Evolutionary conservation across 1,284 basidiomycete species (phyloP), one percentile per base, ranked within the genome.

Genomic region (Ceratobasidium papillatum): DNA sequence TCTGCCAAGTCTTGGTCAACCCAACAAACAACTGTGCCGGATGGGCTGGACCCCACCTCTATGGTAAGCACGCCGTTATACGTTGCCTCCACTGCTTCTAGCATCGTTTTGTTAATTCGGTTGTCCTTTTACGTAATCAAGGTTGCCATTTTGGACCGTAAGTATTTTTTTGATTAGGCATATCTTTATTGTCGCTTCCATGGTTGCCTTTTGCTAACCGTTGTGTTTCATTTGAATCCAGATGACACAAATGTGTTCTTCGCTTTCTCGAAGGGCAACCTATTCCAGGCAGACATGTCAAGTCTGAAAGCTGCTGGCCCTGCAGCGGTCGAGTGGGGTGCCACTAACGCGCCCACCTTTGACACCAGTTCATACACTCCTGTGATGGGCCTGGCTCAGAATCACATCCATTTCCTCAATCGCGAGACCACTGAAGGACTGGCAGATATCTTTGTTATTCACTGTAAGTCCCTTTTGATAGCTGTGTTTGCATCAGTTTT

Each of bases 161-260:
- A 41, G 38, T 41, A 7, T 41, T 41, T 5, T 14, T 41, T 41
- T 14, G 14, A 14, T 14, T 14, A 41, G 38, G n/a, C n/a, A n/a
- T n/a, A n/a, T n/a, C n/a, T n/a, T n/a, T n/a, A n/a, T n/a, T n/a
- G n/a, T n/a, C n/a, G n/a, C n/a, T n/a, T n/a, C n/a, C n/a, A n/a
- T n/a, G n/a, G n/a, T n/a, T 41, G 14, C 38, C 38, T 41, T 41
- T 5, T 41, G 14, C 38, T 41, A 41, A 41, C 14, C 38, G 5
- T n/a, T n/a, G n/a, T n/a, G n/a, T n/a, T n/a, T n/a, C n/a, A n/a
- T n/a, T n/a, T n/a, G n/a, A 41, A 41, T 41, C 5, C 14, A 41
- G 38, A 95, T 78, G 94, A 96, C 82, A 96, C 94, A 68, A 94
- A 95, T 76, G 88, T 91, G 75, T 90, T 95, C 84, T 94, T 92